Evolutionary conservation across 257 asterid genomes (phyloP), one percentile per base, ranked within the genome.

Genomic region (Coffea canephora): DNA sequence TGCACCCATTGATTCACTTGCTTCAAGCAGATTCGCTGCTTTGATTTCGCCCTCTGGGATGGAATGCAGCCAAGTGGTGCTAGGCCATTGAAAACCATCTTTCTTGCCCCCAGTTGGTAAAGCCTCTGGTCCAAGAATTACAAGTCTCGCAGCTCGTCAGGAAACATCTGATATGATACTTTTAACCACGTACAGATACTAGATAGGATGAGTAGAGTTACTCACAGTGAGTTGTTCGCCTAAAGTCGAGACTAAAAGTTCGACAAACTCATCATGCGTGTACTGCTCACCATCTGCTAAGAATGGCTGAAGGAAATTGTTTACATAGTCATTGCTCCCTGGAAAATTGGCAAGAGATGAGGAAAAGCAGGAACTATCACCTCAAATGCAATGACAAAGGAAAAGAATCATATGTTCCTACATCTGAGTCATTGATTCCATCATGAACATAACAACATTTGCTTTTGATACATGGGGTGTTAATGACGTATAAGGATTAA

Each of bases 241-340:
- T 67, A 93, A 78, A 27, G 94, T 91, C 65, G 97, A 85, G 70
- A 84, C 80, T 16, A 93, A 76, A 43, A 90, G 92, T 15, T 79
- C 90, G 23, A 88, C 72, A 69, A 91, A 91, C 75, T 90, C 97
- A 2, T 89, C 93, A 18, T 93, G 97, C 36, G 98, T 89, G 78
- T 80, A 93, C 52, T 90, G 94, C 76, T 86, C 88, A 8, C 92
- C 89, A 25, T 86, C 92, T 52, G 85, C 85, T 81, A 90, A 77
- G 69, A 91, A 93, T 15, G 98, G 97, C 81, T 93, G 98, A 61
- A 93, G 91, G 77, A 80, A 91, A 70, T 93, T 93, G 93, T 91
- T 93, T 5, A 93, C 97, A 75, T 93, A 93, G 78, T 91, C 96
- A 54, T 93, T 93, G 93, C 98, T 93, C 64, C 98, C 97, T 91